Percentiles rank a stretch among this genome's conserved stretches.
Conservation (phyloP, 208 protist species). For the Crithidia thermophila region DNA sequence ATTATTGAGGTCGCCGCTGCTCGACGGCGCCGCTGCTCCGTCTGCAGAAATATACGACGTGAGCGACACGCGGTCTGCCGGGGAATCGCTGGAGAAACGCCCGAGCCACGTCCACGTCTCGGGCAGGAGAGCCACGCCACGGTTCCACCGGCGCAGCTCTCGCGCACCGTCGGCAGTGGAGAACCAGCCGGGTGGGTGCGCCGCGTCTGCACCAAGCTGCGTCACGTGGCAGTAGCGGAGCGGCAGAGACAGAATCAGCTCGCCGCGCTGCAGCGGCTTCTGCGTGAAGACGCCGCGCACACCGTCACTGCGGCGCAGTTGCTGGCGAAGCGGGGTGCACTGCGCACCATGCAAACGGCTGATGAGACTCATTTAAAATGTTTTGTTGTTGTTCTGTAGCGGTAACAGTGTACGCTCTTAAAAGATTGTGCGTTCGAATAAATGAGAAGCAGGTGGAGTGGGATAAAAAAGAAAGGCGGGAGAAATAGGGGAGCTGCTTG, state of each 20-base stretch:
- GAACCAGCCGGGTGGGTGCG: background rate
- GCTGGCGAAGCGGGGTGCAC: conserved; percentile 39
- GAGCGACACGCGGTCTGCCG: conserved; percentile 39
- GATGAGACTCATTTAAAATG: conserved; percentile 21
- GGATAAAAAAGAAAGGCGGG: conserved; percentile 10
- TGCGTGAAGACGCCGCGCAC: conserved; percentile 63
- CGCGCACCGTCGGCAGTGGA: background rate
- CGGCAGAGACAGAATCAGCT: conserved; percentile 58
- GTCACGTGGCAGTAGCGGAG: conserved; percentile 66
- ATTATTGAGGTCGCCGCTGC: background rate
- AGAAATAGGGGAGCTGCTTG: too few species aligned
- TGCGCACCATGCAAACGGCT: conserved; percentile 28
- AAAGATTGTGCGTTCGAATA: background rate
- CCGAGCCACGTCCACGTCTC: conserved; percentile 65
- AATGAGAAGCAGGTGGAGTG: background rate
- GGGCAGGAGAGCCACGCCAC: conserved; percentile 53
- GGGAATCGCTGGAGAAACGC: conserved; percentile 47
- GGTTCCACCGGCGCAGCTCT: conserved; percentile 61
- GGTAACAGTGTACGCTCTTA: too few species aligned
- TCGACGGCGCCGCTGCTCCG: background rate
- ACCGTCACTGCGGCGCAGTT: conserved; percentile 37
- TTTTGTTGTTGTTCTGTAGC: background rate
- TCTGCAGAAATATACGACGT: conserved; percentile 38
- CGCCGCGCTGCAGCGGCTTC: conserved; percentile 38
- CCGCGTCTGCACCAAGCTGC: background rate